A percentile compares a stretch with the other conserved stretches of the same genome.
Conservation (phyloP, 805 yeast species). For the Candida xyloterini region DNA sequence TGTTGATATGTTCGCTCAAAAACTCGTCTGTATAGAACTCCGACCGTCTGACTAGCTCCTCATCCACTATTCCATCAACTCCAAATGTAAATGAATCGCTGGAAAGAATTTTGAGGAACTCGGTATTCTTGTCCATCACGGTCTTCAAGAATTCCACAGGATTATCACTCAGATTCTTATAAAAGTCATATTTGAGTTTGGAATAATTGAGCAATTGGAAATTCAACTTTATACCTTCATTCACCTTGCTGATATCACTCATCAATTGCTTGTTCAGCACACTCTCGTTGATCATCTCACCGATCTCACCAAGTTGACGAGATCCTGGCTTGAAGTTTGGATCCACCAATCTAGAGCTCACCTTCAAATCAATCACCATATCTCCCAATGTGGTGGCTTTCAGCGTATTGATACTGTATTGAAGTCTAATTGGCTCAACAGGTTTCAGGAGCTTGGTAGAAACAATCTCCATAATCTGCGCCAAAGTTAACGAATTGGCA, state of each 20-base stretch:
- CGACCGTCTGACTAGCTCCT: conserved; percentile 82
- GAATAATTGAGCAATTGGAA: conserved; percentile 52
- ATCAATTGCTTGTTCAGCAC: conserved; percentile 41
- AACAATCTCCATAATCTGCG: conserved; percentile 67
- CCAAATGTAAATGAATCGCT: conserved; percentile 56
- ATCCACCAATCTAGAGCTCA: conserved; percentile 38
- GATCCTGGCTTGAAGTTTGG: conserved; percentile 37
- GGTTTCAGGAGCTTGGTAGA: conserved; percentile 70
- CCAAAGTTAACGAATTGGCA: conserved; percentile 56
- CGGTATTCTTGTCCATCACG: conserved; percentile 77
- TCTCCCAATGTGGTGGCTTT: conserved; percentile 80
- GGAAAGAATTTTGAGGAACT: conserved; percentile 78
- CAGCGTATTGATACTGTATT: conserved; percentile 74
- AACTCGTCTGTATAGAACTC: conserved; percentile 78
- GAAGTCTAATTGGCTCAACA: conserved; percentile 72
- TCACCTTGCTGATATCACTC: conserved; percentile 35
- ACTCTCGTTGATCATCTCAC: conserved; percentile 42
- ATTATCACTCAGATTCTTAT: conserved; percentile 65
- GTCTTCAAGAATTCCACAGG: conserved; percentile 73
- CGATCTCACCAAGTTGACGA: conserved; percentile 39
- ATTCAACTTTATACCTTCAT: conserved; percentile 42
- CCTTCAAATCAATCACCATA: conserved; percentile 70
- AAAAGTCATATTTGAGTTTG: conserved; percentile 72
- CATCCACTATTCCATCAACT: conserved; percentile 48
- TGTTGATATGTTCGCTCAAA: conserved; percentile 73